phyloP scores from a whole-genome alignment of 495 filamentous ascomycete species.

The Aspergillus mulundensis region DNA sequence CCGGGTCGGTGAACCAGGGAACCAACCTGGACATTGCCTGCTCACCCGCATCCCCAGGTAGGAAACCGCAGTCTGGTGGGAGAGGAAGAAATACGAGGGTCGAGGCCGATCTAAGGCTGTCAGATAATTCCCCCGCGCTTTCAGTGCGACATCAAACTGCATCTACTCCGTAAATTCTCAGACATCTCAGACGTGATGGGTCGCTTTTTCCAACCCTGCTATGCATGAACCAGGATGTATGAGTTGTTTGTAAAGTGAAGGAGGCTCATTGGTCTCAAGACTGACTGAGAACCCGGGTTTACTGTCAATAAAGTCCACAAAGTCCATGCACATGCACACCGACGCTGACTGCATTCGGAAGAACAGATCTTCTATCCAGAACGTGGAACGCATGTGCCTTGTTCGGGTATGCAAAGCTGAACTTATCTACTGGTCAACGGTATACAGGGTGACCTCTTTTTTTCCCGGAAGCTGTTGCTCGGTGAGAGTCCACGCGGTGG shows the following conservation, averaged over 20 bases:
- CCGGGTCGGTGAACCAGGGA: constrained; percentile 3
- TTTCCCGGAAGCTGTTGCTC: not conserved
- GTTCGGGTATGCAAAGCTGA: not conserved
- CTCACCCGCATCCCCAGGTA: not conserved
- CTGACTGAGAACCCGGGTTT: not conserved
- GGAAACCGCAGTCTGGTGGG: not conserved
- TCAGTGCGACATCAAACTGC: not conserved
- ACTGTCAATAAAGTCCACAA: not conserved
- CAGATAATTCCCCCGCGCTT: constrained; percentile 7
- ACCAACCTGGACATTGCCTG: constrained; percentile 9
- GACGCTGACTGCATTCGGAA: constrained; percentile 14
- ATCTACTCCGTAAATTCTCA: too few species aligned
- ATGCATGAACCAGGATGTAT: too few species aligned
- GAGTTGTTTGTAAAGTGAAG: too few species aligned
- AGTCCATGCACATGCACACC: constrained; percentile 13
- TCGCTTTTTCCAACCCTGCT: not conserved
- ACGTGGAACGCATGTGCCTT: constrained; percentile 5
- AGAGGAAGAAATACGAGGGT: not conserved
- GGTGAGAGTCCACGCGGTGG: too few species aligned
- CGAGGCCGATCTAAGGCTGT: not conserved
- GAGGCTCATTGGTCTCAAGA: too few species aligned
- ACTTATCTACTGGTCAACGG: not conserved
- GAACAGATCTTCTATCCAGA: constrained; percentile 13
- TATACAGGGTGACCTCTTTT: not conserved
- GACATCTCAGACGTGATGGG: not conserved